Percentiles rank a stretch among this genome's conserved stretches.
These are phyloP conservation scores for Cymbopogon flexuosus DNA, from an alignment of 202 grass and related monocot species.

Conservation along the genomic window DNA sequence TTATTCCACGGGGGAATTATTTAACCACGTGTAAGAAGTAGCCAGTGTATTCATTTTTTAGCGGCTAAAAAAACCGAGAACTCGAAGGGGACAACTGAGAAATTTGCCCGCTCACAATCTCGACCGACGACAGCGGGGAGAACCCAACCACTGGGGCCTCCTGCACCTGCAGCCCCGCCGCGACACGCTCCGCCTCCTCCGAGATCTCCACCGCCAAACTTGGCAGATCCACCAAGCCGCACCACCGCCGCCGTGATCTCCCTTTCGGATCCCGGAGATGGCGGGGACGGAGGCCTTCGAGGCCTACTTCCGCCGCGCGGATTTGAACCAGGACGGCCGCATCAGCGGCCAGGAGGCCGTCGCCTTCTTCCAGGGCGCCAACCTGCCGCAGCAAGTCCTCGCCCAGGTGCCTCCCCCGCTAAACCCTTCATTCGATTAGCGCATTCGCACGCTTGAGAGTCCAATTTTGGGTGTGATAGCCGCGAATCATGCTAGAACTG, in stretches of 20 bases:
- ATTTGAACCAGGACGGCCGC: constrained; percentile 92
- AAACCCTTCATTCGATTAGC: not conserved
- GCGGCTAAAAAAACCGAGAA: not conserved
- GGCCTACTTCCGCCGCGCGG: constrained; percentile 82
- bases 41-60: not conserved
- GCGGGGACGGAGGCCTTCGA: constrained; percentile 77
- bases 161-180: constrained; percentile 8
- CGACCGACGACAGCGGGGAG: not conserved
- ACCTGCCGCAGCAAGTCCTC: constrained; percentile 77
- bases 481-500: not conserved
- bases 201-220: constrained; percentile 39
- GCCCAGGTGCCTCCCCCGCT: constrained; percentile 53
- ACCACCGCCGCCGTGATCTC: not conserved
- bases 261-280: constrained; percentile 26
- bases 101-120: constrained; percentile 10
- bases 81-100: not conserved
- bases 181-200: constrained; percentile 29
- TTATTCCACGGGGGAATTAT: not conserved
- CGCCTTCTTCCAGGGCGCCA: constrained; percentile 86
- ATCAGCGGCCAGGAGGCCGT: constrained; percentile 94
- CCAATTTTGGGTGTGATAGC: constrained; percentile 25
- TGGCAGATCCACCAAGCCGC: constrained; percentile 34
- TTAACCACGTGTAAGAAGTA: not conserved
- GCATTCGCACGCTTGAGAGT: not conserved
- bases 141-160: not conserved